A percentile compares a stretch with the other conserved stretches of the same genome.
phyloP scores from a whole-genome alignment of 2,329 filamentous ascomycete species.

The Huntiella abstrusa region DNA sequence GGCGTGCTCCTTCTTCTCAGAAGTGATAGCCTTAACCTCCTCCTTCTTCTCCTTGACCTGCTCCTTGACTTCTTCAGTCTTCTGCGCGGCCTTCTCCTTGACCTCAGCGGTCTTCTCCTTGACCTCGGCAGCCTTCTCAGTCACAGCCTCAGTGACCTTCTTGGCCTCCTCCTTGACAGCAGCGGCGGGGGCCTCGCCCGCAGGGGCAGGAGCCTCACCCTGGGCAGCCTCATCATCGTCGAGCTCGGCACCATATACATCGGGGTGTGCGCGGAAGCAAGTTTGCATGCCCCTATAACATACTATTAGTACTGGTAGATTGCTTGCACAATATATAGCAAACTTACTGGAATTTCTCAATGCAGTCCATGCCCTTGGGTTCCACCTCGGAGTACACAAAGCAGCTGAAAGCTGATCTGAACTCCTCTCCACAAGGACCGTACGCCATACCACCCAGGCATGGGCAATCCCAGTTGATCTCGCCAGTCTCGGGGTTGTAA shows the following conservation, averaged over 20 bases:
- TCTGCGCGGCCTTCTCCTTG: conserved; percentile 3
- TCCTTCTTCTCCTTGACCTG: background rate
- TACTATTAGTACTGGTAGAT: background rate
- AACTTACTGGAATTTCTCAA: conserved; percentile 87
- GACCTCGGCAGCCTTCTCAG: conserved; percentile 13
- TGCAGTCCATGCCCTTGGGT: conserved; percentile 93
- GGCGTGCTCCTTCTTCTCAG: background rate
- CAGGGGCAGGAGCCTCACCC: conserved; percentile 15
- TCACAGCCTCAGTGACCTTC: conserved; percentile 16
- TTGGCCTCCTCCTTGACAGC: conserved; percentile 6
- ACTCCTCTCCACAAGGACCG: conserved; percentile 88
- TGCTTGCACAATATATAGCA: background rate
- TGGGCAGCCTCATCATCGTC: conserved; percentile 45
- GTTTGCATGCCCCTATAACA: conserved; percentile 71
- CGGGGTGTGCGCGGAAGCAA: conserved; percentile 84
- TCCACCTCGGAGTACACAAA: conserved; percentile 93
- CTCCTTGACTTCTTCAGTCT: too few relatives aligned
- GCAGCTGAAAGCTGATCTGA: conserved; percentile 91
- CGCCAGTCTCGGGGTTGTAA: conserved; percentile 94
- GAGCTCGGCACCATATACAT: conserved; percentile 79
- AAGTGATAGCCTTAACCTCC: too few relatives aligned
- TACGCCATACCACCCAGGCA: conserved; percentile 94
- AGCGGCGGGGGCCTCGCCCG: conserved; percentile 5
- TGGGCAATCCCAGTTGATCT: conserved; percentile 99
- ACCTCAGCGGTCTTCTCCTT: conserved; percentile 7